Evolutionary conservation across 2,329 filamentous ascomycete species (phyloP).

Genomic region (Pleurostoma richardsiae): DNA sequence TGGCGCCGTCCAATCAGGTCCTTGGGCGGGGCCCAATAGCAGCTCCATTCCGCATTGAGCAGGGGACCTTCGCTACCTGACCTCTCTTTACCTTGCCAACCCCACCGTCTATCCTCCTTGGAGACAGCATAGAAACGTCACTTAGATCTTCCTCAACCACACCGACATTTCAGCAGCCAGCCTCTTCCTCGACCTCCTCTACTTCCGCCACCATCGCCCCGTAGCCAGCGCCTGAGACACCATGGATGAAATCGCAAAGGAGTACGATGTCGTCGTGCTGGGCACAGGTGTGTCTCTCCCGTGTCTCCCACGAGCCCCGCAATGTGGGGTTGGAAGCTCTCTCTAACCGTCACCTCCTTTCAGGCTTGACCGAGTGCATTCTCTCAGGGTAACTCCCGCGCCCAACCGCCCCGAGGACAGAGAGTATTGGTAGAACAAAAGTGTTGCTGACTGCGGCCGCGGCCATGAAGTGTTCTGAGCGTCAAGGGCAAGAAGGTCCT

Average conservation of each 20-base stretch:
- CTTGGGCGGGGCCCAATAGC: no score
- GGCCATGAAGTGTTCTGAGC: slow-evolving; percentile 69
- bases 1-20: no score
- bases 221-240: slow-evolving; percentile 11
- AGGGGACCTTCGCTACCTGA: no score
- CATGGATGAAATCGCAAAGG: slow-evolving; percentile 98
- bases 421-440: no score
- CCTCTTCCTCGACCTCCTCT: slow-evolving; percentile 4
- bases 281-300: slow-evolving; percentile 73
- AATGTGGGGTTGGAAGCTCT: slow-evolving; percentile 14
- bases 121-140: background rate
- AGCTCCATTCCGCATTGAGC: no score
- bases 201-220: slow-evolving; percentile 5
- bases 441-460: slow-evolving; percentile 1
- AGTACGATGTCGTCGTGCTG: slow-evolving; percentile 98
- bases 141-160: slow-evolving; percentile 7
- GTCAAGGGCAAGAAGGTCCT: slow-evolving; percentile 99
- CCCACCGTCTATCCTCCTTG: no score
- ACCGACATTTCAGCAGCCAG: slow-evolving; percentile 5
- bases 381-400: slow-evolving; percentile 72
- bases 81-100: no score
- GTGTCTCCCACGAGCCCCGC: slow-evolving; percentile 13
- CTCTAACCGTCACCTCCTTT: slow-evolving; percentile 13
- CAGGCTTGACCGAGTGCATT: slow-evolving; percentile 97
- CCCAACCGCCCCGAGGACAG: background rate